These are phyloP conservation scores for Pseudopithomyces maydicus DNA, from an alignment of 2,329 filamentous ascomycete species.

Conservation along the genomic window DNA sequence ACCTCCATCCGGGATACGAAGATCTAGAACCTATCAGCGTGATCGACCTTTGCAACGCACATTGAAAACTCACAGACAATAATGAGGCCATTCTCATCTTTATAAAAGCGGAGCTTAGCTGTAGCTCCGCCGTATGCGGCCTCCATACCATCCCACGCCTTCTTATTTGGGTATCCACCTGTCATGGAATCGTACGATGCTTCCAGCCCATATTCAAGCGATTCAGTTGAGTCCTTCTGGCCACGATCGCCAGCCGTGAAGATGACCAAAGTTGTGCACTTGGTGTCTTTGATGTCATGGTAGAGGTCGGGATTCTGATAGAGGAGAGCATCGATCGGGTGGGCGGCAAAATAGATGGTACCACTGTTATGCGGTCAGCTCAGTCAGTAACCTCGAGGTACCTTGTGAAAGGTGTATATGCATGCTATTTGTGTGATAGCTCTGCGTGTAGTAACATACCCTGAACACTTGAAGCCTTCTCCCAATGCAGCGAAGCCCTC, in stretches of 20 bases:
- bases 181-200: constrained; percentile 30
- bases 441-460: not conserved
- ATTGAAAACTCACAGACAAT: constrained; percentile 9
- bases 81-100: constrained; percentile 21
- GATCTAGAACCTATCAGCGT: constrained; percentile 15
- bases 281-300: constrained; percentile 33
- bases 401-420: too few relatives aligned
- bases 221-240: constrained; percentile 11
- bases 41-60: too few relatives aligned
- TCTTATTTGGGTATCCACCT: constrained; percentile 5
- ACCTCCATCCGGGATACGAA: constrained; percentile 31
- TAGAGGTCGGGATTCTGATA: constrained; percentile 36
- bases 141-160: constrained; percentile 11
- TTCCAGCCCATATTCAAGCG: constrained; percentile 28
- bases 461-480: not conserved
- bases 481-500: not conserved
- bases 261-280: constrained; percentile 30
- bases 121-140: constrained; percentile 13
- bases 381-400: too few relatives aligned
- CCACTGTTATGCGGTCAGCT: constrained; percentile 18
- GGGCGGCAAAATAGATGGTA: constrained; percentile 33
- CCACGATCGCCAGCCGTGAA: constrained; percentile 33
- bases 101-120: constrained; percentile 17
- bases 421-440: too few relatives aligned
- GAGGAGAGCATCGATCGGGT: constrained; percentile 31